phyloP scores from a whole-genome alignment of 306 rosid species.

The Lupinus albus region DNA sequence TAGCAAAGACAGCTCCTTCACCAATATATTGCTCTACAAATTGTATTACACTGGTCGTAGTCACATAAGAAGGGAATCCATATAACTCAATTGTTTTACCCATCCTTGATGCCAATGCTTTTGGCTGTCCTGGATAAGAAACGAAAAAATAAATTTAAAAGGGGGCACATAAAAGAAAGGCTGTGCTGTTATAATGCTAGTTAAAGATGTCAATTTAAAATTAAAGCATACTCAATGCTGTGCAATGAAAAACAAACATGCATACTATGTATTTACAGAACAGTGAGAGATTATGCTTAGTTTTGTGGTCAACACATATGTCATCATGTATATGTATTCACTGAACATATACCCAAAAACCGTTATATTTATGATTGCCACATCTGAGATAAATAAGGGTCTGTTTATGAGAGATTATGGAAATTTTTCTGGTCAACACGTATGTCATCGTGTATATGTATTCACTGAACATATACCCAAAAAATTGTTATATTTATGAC shows the following conservation, averaged over 20 bases:
- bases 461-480: neutral
- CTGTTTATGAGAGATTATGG: neutral
- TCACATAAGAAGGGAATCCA: constrained; percentile 60
- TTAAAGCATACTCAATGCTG: constrained; percentile 11
- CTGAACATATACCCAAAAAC: neutral
- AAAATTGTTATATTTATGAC: neutral
- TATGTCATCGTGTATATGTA: neutral
- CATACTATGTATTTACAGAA: neutral
- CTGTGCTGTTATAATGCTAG: neutral
- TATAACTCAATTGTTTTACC: constrained; percentile 65
- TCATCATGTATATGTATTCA: neutral
- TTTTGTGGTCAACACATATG: neutral
- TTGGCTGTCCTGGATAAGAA: constrained; percentile 32
- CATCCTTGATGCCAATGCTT: constrained; percentile 45
- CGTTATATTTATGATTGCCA: neutral
- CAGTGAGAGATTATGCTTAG: neutral
- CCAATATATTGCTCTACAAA: constrained; percentile 64
- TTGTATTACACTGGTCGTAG: constrained; percentile 26
- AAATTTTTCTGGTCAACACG: neutral
- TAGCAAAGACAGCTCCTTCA: constrained; percentile 57
- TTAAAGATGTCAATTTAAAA: constrained; percentile 16
- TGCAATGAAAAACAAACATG: neutral
- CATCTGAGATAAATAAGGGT: neutral
- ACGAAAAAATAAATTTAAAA: neutral
- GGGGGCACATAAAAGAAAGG: neutral